Evolutionary conservation across 257 asterid genomes (phyloP).

Genomic region (Rauvolfia tetraphylla): DNA sequence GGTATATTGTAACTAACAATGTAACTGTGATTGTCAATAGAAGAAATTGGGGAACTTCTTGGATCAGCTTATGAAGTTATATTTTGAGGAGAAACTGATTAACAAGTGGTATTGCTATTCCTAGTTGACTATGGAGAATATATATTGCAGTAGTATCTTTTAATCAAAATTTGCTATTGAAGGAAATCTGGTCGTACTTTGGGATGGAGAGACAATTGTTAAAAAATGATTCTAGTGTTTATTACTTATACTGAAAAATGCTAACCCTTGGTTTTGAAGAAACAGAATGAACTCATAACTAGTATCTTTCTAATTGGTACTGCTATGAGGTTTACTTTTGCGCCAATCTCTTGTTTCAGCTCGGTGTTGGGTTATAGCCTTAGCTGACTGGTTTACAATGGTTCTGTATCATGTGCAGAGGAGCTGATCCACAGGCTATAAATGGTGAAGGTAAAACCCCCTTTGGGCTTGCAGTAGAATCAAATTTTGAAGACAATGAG

Average conservation of each 20-base stretch:
- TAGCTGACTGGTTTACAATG: not conserved
- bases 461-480: constrained; percentile 53
- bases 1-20: not conserved
- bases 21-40: not conserved
- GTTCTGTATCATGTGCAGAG: constrained; percentile 46
- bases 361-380: not conserved
- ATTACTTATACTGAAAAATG: no score
- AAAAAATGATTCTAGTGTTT: no score
- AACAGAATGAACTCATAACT: not conserved
- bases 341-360: not conserved
- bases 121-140: no score
- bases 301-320: not conserved
- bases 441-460: constrained; percentile 65
- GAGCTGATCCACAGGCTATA: constrained; percentile 74
- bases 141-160: not conserved
- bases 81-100: no score
- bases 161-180: not conserved
- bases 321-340: not conserved
- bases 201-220: no score
- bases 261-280: not conserved
- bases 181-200: not conserved
- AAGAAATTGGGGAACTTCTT: not conserved
- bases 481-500: constrained; percentile 59
- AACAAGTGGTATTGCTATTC: no score
- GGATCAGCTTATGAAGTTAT: not conserved